Evolutionary conservation across 345 rosid species (phyloP).

Genomic region (Schrenkiella parvula): DNA sequence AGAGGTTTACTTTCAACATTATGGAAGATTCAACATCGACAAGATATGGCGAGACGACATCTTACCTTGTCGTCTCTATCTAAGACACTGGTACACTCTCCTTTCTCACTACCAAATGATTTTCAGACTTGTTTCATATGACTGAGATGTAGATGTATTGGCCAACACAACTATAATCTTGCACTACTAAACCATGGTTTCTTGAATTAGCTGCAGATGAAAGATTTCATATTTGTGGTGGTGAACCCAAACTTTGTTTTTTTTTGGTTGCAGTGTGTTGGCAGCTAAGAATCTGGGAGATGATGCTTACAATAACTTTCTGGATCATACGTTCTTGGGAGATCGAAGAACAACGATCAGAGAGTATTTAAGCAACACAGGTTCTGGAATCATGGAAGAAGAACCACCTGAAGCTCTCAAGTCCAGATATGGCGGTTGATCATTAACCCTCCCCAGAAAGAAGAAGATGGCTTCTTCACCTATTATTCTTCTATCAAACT

Average conservation of each 20-base stretch:
- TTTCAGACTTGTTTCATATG: constrained; percentile 1
- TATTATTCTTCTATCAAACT: neutral
- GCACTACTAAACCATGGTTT: neutral
- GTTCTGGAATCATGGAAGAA: constrained; percentile 88
- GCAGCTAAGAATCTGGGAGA: constrained; percentile 81
- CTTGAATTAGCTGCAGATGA: neutral
- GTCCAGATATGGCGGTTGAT: constrained; percentile 78
- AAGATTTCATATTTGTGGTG: neutral
- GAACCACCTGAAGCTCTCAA: constrained; percentile 75
- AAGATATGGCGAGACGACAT: constrained; percentile 88
- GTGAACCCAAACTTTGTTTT: neutral
- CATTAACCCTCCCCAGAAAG: neutral
- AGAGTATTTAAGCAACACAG: constrained; percentile 57
- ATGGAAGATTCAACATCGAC: constrained; percentile 63
- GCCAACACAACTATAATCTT: neutral
- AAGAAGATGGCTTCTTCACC: neutral
- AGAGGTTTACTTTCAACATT: constrained; percentile 64
- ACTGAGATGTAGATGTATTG: no score
- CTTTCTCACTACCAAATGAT: neutral
- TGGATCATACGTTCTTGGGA: constrained; percentile 78
- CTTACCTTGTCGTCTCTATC: constrained; percentile 86
- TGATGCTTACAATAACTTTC: constrained; percentile 61
- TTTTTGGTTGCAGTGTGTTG: constrained; percentile 54
- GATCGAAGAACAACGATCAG: constrained; percentile 66
- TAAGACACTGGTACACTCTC: constrained; percentile 72